Base-by-base conservation (phyloP, 768 basidiomycete species). In the Cystobasidium onofrii region DNA sequence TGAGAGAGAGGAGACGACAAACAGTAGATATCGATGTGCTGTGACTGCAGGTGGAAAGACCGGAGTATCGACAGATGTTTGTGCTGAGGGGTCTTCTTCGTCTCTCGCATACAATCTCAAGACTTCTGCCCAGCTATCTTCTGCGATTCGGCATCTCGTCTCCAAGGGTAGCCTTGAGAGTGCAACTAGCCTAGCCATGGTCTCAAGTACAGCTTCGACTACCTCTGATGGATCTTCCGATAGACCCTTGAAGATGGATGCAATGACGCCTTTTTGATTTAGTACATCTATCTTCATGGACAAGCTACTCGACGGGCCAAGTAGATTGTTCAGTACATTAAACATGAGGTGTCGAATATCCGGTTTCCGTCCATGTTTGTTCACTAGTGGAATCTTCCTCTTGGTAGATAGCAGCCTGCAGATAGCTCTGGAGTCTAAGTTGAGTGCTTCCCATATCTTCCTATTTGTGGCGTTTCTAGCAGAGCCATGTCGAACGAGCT, bases 311-410 rank as follows among this genome's bases (percentile, higher is more conserved):
- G 18, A 36, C 1, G 69, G 39, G 0, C 50, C 20, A 39, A 75
- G 71, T 3, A 73, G 62, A 3, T 31, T 25, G 23, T 65, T 54
- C 17, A 75, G 69, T 41, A 64, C 31, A 34, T n/a, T 39, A 9
- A 75, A 41, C 39, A 55, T 64, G n/a, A 75, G 57, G 18, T 74
- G 54, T 17, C 74, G 69, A 18, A 64, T 73, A 54, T 75, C 74
- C 7, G 69, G 69, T 44, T 71, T 71, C 34, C 69, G 12, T 23
- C 69, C 69, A 23, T 36, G 34, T 60, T 60, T 55, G 29, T 46
- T 71, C n/a, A 71, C 54, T 7, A 71, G 33, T 15, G 69, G 69
- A 2, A 60, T 71, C 25, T 71, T 71, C 9, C 69, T 46, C 34
- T 60, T 71, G 1, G 69, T 71, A 31, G 36, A 9, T 10, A 71